Percentiles rank a stretch among this genome's conserved stretches.
These are phyloP conservation scores for Candolleomyces eurysporus DNA, from an alignment of 768 basidiomycete genomes.

Conservation along the genomic window DNA sequence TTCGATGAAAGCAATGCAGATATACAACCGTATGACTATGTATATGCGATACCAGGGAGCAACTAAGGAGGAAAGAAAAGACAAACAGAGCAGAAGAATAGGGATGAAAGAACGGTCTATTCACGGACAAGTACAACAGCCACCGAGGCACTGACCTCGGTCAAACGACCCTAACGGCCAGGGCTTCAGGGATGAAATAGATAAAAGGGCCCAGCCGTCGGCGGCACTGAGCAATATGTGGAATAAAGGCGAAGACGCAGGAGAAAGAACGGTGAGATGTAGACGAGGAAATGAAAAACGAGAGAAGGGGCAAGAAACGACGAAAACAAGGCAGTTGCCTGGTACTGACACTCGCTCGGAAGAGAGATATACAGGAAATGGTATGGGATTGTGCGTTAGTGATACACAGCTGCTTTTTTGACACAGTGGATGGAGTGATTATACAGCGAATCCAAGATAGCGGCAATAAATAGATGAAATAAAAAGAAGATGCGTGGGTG, in stretches of 20 bases:
- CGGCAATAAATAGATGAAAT: constrained; percentile 21
- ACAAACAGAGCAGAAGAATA: too few relatives aligned
- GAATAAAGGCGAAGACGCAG: not conserved
- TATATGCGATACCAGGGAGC: too few relatives aligned
- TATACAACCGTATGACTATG: too few relatives aligned
- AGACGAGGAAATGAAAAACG: not conserved
- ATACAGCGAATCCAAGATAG: not conserved
- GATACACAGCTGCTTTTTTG: constrained; percentile 5
- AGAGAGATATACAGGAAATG: not conserved
- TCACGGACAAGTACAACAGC: too few relatives aligned
- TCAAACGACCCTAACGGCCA: too few relatives aligned
- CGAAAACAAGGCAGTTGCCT: not conserved
- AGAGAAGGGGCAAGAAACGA: not conserved
- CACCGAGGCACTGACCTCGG: too few relatives aligned
- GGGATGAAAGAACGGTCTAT: too few relatives aligned
- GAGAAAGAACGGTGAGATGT: not conserved
- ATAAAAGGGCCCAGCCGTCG: too few relatives aligned
- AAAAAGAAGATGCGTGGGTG: not conserved
- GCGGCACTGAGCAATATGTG: too few relatives aligned
- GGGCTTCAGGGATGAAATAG: too few relatives aligned
- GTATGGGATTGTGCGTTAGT: not conserved
- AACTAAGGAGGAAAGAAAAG: too few relatives aligned
- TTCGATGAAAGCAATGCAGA: too few relatives aligned
- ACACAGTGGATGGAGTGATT: not conserved
- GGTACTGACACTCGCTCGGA: not conserved